Base-by-base conservation (phyloP, 768 basidiomycete species). In the Phallus indusiatus region DNA sequence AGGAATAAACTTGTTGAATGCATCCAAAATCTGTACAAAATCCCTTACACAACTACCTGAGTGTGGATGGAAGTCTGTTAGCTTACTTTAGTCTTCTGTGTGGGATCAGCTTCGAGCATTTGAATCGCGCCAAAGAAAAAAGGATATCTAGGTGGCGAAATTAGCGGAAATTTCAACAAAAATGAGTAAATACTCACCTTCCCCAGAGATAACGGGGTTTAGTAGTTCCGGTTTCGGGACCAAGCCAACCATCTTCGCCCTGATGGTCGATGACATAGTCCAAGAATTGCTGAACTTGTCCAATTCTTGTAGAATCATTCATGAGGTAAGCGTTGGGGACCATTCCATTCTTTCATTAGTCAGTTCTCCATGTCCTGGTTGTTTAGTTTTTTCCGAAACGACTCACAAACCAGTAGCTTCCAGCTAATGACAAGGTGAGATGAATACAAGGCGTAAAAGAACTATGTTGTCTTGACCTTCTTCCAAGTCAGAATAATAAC, bases 101-200 rank as follows among this genome's bases (percentile, higher is more conserved):
- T 65, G 1, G 78, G 71, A 63, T 80, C 64, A 47, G 68, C 70
- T 64, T 81, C 81, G 1, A 75, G 74, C 76, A 81, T 78, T 69
- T 81, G 80, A 28, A 81, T 81, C 2, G 79, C 81, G 14, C 80
- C 80, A 61, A 81, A 79, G 66, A 82, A 74, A 70, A 81, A 81
- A 0, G 53, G 53, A n/a, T 54, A 54, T 57, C 79, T 77, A 47
- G 4, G 3, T 12, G 47, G 8, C 5, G n/a, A 37, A 21, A 10
- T 12, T 47, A 53, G 42, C 4, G 18, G 24, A 47, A n/a, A 21
- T 11, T 37, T 12, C 10, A 20, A 35, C 3, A 17, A 22, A 14
- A n/a, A 34, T 11, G 18, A 35, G 12, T 17, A 11, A 42, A 24
- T 12, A 54, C 7, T 28, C 28, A 78, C 75, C 79, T 72, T 57